These are phyloP conservation scores for Astragalus glycyphyllos DNA, from an alignment of 306 rosid species.

Conservation along the genomic window DNA sequence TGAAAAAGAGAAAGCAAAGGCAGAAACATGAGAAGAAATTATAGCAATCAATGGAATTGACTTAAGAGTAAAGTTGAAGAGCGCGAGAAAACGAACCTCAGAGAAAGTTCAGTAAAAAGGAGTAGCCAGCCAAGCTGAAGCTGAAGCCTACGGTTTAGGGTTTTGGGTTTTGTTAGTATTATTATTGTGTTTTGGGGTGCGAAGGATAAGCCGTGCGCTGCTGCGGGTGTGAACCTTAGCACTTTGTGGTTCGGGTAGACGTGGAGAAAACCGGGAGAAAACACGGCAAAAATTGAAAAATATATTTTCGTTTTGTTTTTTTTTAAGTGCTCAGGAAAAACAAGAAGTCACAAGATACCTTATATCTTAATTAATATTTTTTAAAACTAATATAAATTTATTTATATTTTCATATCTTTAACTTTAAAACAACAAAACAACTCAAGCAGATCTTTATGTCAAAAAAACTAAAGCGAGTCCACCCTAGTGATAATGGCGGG, in stretches of 20 bases:
- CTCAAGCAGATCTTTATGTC: no score
- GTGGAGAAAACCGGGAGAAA: constrained; percentile 25
- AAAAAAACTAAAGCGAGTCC: no score
- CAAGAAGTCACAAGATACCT: no score
- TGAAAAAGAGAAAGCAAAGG: background rate
- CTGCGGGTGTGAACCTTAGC: constrained; percentile 6
- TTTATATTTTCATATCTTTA: no score
- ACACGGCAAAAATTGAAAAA: constrained; percentile 47
- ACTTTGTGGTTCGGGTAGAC: background rate
- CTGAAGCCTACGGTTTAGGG: no score
- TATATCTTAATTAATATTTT: no score
- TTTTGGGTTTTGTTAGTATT: background rate
- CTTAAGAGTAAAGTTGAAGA: background rate
- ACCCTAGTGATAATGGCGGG: no score
- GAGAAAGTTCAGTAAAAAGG: constrained; percentile 12
- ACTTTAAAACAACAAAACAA: no score
- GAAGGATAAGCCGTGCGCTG: constrained; percentile 48
- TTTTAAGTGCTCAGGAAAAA: no score
- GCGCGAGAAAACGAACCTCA: constrained; percentile 28
- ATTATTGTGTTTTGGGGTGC: constrained; percentile 34
- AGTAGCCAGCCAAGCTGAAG: constrained; percentile 25
- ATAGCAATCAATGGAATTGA: background rate
- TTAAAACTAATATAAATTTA: no score
- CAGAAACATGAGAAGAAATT: background rate
- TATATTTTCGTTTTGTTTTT: no score